A percentile compares a stretch with the other conserved stretches of the same genome.
Conservation (phyloP, 2,329 filamentous ascomycete genomes). For the Volutella citrinella region DNA sequence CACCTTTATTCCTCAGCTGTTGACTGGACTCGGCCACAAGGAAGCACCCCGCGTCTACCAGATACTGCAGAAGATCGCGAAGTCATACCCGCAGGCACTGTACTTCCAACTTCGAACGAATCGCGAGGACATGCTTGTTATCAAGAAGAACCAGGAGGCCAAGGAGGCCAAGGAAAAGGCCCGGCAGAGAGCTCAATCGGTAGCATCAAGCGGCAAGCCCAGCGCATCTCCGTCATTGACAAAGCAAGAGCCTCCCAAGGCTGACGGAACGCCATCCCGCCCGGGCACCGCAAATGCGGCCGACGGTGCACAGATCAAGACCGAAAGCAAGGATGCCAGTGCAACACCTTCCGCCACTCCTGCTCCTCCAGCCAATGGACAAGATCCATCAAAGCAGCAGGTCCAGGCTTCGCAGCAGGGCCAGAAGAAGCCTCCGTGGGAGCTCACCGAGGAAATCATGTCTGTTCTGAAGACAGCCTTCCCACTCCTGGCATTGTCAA, state of each 20-base stretch:
- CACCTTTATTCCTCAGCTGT: constrained; percentile 93
- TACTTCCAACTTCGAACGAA: constrained; percentile 95
- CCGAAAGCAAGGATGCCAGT: constrained; percentile 39
- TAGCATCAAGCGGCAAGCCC: constrained; percentile 42
- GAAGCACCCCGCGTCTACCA: constrained; percentile 84
- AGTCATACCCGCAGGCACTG: constrained; percentile 89
- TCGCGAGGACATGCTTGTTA: constrained; percentile 86
- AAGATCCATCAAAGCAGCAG: constrained; percentile 21
- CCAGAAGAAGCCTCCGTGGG: constrained; percentile 83
- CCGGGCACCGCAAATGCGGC: constrained; percentile 51
- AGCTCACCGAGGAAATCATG: constrained; percentile 94
- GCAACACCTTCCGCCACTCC: constrained; percentile 23
- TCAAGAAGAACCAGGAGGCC: constrained; percentile 83
- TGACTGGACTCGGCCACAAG: constrained; percentile 86
- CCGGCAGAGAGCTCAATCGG: constrained; percentile 47
- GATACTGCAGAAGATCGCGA: constrained; percentile 89
- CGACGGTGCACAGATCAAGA: constrained; percentile 40
- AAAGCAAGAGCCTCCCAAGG: constrained; percentile 49
- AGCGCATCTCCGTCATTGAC: constrained; percentile 46
- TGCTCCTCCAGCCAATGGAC: constrained; percentile 24
- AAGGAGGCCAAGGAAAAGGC: constrained; percentile 72
- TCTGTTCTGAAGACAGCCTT: constrained; percentile 95
- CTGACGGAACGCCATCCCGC: constrained; percentile 39
- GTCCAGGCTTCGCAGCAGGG: constrained; percentile 22
- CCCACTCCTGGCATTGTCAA: constrained; percentile 88